Evolutionary conservation across 2,329 filamentous ascomycete species (phyloP).

Genomic region (Aotearoamyces nothofagi): DNA sequence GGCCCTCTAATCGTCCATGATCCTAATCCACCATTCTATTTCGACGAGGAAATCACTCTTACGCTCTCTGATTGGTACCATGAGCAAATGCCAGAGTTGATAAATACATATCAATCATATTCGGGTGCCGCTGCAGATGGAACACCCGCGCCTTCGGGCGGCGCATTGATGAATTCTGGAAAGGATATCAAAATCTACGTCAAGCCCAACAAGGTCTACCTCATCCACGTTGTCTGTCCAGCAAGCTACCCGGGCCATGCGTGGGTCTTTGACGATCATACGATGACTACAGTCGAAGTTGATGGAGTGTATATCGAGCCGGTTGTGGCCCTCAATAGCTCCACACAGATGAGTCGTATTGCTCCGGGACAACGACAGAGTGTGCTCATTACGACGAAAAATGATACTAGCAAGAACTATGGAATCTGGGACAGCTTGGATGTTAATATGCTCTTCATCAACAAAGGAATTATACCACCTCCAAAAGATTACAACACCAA

Average conservation of each 20-base stretch:
- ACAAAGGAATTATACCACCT: conserved; percentile 23
- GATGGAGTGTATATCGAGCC: conserved; percentile 29
- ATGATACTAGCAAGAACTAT: conserved; percentile 25
- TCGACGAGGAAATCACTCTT: conserved; percentile 43
- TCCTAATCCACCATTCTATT: conserved; percentile 40
- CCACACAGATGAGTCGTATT: conserved; percentile 25
- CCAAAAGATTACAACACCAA: too few species aligned
- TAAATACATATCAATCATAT: too few species aligned
- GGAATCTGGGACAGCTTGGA: conserved; percentile 30
- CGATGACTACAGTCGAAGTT: conserved; percentile 28
- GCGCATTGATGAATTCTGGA: too few species aligned
- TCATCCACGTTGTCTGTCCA: conserved; percentile 9
- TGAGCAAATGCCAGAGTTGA: conserved; percentile 7
- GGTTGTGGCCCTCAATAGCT: too few species aligned
- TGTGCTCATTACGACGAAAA: conserved; percentile 28
- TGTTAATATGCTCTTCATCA: conserved; percentile 31
- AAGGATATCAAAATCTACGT: too few species aligned
- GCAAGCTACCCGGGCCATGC: conserved; percentile 7
- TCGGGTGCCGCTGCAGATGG: too few species aligned
- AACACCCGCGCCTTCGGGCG: too few species aligned
- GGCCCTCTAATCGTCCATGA: conserved; percentile 46
- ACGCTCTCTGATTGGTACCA: conserved; percentile 43
- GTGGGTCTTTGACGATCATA: conserved; percentile 8
- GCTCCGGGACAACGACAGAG: conserved; percentile 29
- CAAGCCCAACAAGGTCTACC: conserved; percentile 10